Evolutionary conservation across 768 basidiomycete species (phyloP), one percentile per base, ranked within the genome.

Genomic region (Lentinula boryana): DNA sequence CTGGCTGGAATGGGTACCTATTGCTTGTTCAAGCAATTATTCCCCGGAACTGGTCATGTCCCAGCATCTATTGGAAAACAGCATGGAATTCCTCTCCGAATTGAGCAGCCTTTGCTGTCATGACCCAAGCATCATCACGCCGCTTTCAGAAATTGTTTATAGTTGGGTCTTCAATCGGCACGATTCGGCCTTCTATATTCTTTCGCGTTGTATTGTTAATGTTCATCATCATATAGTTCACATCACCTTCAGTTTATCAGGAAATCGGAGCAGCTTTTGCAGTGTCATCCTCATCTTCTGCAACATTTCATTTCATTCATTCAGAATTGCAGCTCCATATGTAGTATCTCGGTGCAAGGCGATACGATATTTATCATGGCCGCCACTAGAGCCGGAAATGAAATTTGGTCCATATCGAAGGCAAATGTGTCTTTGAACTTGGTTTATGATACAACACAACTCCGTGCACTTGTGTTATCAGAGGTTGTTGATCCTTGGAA

Each of bases 1-100:
- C 41, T 57, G 56, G 56, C 56, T 57, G 23, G 56, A 57, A 12
- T 57, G 56, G 56, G 16, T 57, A 32, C 56, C 56, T 16, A 32
- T 13, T n/a, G 23, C n/a, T 12, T 40, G 27, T 12, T 32, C 56
- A 4, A 43, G 18, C 10, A 9, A 46, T 27, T 31, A 46, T 16
- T 43, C 56, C 16, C 56, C 56, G 5, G 56, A 57, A 2, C 8
- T 57, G 6, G 12, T 27, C 32, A 40, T 43, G 5, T 31, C 38
- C 12, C 38, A 27, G 12, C 27, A 57, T 27, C 38, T 57, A 5
- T n/a, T 57, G n/a, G 56, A 57, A 44, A 32, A 35, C 56, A 46
- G 56, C 8, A 43, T 57, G 33, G 16, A 57, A 18, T 57, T 57
- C 15, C 56, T 57, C 32, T 41, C 40, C 5, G 32, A 46, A 35